Evolutionary conservation across 495 filamentous ascomycete genomes (phyloP), one percentile per base, ranked within the genome.

Genomic region (Rhizodiscina lignyota): DNA sequence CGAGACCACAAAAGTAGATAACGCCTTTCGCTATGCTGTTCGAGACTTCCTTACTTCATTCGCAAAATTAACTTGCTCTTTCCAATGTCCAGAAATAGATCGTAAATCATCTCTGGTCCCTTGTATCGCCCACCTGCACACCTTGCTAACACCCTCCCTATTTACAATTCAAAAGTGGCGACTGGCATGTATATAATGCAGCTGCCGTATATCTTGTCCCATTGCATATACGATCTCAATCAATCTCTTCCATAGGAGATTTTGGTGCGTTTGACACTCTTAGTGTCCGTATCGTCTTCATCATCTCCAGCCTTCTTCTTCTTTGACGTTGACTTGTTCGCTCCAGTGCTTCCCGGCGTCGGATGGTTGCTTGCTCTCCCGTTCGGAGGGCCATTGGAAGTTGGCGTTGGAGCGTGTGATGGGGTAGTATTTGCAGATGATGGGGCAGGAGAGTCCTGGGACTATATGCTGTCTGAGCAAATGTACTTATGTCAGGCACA

Each of bases 291-390:
- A 30, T 59, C 55, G 10, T 60, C 55, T 4, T 57, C 57, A 17
- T 55, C 53, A 18, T 44, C 40, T 12, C 47, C 38, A 39, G 53
- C 46, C 45, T 54, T 54, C 53, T 56, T 56, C 53, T 60, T 60
- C 21, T 50, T 58, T n/a, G 31, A 40, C 6, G 43, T 27, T 13
- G 36, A 33, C n/a, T 35, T 32, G 23, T 35, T 51, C 15, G 42
- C 54, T 8, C 40, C 32, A n/a, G 32, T 42, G 19, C 42, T 45
- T 16, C 44, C 43, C 1, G 41, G 36, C 4, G 49, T 49, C 13
- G 49, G 41, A 8, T 47, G 45, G 34, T 49, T 52, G 26, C 41
- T 49, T 21, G 52, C 53, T n/a, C 54, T 50, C 1, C 48, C 47
- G 13, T 31, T 48, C n/a, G 36, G 36, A 18, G 49, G 47, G 24